Percentiles rank a stretch among this genome's conserved stretches.
These are phyloP conservation scores for Magnusiomyces magnusii DNA, from an alignment of 1,139 yeast species.

Conservation along the genomic window DNA sequence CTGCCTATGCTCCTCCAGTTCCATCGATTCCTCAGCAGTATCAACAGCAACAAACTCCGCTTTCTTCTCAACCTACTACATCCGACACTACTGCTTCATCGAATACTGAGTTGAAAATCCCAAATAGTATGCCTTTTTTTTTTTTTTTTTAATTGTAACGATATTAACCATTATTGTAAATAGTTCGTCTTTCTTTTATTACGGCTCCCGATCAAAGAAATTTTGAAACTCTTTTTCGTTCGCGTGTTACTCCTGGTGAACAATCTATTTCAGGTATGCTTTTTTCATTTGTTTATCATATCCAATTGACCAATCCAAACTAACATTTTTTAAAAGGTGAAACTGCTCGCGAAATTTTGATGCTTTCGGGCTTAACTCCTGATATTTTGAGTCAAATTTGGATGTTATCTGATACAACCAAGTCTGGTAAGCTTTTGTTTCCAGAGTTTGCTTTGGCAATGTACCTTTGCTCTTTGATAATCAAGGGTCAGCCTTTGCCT, in stretches of 20 bases:
- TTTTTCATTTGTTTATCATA: not conserved
- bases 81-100: slow-evolving; percentile 27
- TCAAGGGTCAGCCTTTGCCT: slow-evolving; percentile 76
- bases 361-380: slow-evolving; percentile 74
- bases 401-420: slow-evolving; percentile 82
- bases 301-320: not conserved
- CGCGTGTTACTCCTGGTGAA: slow-evolving; percentile 71
- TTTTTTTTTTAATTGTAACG: slow-evolving; percentile 13
- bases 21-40: slow-evolving; percentile 14
- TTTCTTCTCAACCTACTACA: slow-evolving; percentile 6
- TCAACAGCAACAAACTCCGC: slow-evolving; percentile 8
- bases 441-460: slow-evolving; percentile 95
- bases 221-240: slow-evolving; percentile 73
- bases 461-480: slow-evolving; percentile 72
- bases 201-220: slow-evolving; percentile 79
- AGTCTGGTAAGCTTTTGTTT: slow-evolving; percentile 75
- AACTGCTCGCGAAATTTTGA: slow-evolving; percentile 67
- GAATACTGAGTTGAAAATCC: slow-evolving; percentile 24
- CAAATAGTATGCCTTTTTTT: slow-evolving; percentile 35
- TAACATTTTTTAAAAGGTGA: slow-evolving; percentile 32
- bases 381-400: slow-evolving; percentile 78
- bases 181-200: slow-evolving; percentile 70
- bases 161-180: not conserved
- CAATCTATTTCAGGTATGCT: slow-evolving; percentile 55
- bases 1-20: slow-evolving; percentile 12